Evolutionary conservation across 164 flowering plant species (phyloP).

Genomic region (Pachysandra terminalis): DNA sequence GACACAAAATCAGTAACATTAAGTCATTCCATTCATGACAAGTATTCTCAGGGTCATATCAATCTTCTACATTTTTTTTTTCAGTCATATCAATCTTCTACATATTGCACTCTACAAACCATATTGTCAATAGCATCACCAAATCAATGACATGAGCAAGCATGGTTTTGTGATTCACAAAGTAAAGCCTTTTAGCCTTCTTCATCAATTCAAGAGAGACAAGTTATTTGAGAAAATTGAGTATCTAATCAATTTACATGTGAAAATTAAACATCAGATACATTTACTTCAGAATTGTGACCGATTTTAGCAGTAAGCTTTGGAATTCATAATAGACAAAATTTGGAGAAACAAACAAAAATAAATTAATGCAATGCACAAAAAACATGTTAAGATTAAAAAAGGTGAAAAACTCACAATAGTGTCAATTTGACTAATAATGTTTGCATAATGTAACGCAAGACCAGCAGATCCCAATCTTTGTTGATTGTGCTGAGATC

Average conservation of each 20-base stretch:
- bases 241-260: neutral
- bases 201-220: neutral
- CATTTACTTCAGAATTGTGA: neutral
- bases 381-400: neutral
- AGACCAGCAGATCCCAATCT: slow-evolving; percentile 87
- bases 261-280: neutral
- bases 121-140: neutral
- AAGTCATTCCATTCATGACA: neutral
- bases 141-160: neutral
- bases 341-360: neutral
- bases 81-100: no score
- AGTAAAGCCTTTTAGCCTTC: neutral
- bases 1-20: no score
- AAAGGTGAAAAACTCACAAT: slow-evolving; percentile 53
- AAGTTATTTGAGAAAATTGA: no score
- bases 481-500: slow-evolving; percentile 33
- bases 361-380: neutral
- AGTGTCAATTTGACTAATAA: slow-evolving; percentile 80
- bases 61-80: no score
- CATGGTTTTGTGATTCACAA: neutral
- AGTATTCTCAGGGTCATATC: neutral
- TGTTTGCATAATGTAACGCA: slow-evolving; percentile 91
- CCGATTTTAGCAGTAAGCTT: neutral
- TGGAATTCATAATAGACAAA: neutral
- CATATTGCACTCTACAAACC: neutral